A percentile compares a stretch with the other conserved stretches of the same genome.
These are phyloP conservation scores for Tetrapisispora namnaoensis DNA, from an alignment of 805 yeast species.

Conservation along the genomic window DNA sequence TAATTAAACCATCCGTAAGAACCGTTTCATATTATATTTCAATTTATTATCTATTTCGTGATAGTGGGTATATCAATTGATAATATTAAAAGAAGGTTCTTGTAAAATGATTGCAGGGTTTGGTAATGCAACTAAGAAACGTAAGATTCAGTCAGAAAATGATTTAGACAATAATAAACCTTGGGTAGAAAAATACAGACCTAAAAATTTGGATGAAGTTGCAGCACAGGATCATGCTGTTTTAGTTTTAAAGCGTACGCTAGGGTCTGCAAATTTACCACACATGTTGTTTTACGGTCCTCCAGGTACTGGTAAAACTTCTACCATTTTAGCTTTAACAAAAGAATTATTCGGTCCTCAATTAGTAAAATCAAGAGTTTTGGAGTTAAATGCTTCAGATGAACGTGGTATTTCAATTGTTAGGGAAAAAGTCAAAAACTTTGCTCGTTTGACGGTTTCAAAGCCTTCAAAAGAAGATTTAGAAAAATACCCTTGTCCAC, in stretches of 20 bases:
- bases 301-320: slow-evolving; percentile 89
- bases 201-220: slow-evolving; percentile 75
- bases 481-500: slow-evolving; percentile 85
- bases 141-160: slow-evolving; percentile 13
- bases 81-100: neutral
- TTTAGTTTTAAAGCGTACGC: slow-evolving; percentile 65
- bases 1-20: too few relatives aligned
- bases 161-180: slow-evolving; percentile 38
- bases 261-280: slow-evolving; percentile 75
- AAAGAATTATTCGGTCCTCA: slow-evolving; percentile 70
- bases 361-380: slow-evolving; percentile 56
- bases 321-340: slow-evolving; percentile 77
- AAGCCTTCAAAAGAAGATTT: slow-evolving; percentile 64
- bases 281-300: slow-evolving; percentile 91
- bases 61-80: too few relatives aligned
- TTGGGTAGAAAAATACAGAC: slow-evolving; percentile 95
- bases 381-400: slow-evolving; percentile 83
- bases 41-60: too few relatives aligned
- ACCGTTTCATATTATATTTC: too few relatives aligned
- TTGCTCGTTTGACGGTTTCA: slow-evolving; percentile 78
- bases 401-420: slow-evolving; percentile 86
- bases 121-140: slow-evolving; percentile 20
- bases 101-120: slow-evolving; percentile 16
- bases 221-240: slow-evolving; percentile 90
- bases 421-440: slow-evolving; percentile 73